Base-by-base conservation (phyloP, 2,329 filamentous ascomycete genomes). In the Verticillium nubilum region DNA sequence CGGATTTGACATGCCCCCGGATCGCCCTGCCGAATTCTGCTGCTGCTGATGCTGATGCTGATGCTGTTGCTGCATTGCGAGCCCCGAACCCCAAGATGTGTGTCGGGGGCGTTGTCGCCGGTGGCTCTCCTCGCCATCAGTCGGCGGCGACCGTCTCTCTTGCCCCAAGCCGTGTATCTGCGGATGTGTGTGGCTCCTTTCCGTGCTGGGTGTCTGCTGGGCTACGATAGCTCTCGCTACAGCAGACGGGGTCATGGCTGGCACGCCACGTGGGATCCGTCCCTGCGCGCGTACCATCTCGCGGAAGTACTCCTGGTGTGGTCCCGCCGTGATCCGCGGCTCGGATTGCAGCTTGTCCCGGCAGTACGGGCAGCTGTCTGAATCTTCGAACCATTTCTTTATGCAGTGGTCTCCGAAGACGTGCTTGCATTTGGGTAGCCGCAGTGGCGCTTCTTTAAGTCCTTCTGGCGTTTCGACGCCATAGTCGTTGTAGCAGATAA, bases 401-500 rank as follows among this genome's bases (percentile, higher is more conserved):
- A 88, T 85, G 68, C 86, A 88, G 64, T 81, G 77, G 59, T 86
- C 79, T 19, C 86, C 86, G 68, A 88, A 88, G 6, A 88, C 70
- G 64, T 88, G 86, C 64, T 82, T 84, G 74, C 86, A 88, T 64
- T 78, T 81, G 2, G 86, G 85, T 19, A 88, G 70, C 23, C 82
- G 81, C 17, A 87, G 69, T 1, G 86, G 83, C 2, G 71, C 74
- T 67, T 88, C 86, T 53, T 74, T 78, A 23, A 83, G 70, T 1
- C 84, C 85, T 63, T 88, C 86, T 0, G 85, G 84, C 28, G 80
- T 84, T 60, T 74, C 69, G 15, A 79, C 74, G 33, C 83, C 83
- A 64, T 81, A 87, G 9, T 86, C 83, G 63, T 86, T 86, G 67
- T 87, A 87, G 71, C 85, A 88, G 60, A 88, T 88, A 23, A 83